Conservation (phyloP, 106 monocot species). For the Dioscorea dumetorum region DNA sequence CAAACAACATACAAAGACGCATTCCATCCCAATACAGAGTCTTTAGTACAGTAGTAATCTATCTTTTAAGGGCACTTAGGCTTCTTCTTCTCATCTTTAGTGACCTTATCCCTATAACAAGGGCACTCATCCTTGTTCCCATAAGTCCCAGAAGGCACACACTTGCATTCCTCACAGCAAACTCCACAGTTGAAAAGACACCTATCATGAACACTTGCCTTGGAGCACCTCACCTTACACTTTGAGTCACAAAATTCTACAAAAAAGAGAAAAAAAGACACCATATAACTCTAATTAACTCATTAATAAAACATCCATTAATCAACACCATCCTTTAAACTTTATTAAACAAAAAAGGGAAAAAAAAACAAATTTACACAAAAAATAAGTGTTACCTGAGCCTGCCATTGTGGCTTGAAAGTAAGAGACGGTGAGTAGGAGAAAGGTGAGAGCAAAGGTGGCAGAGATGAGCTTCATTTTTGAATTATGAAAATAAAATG, state of each 20-base stretch:
- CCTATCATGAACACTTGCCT: slow-evolving; percentile 17
- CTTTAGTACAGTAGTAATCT: too few species aligned
- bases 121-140: slow-evolving; percentile 49
- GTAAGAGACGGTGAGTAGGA: slow-evolving; percentile 8
- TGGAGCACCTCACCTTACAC: slow-evolving; percentile 28
- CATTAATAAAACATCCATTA: too few species aligned
- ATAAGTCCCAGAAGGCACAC: slow-evolving; percentile 39
- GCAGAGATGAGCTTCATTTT: slow-evolving; percentile 15
- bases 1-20: too few species aligned
- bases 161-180: slow-evolving; percentile 32
- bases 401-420: not conserved
- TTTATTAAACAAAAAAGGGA: too few species aligned
- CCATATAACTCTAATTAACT: too few species aligned
- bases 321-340: too few species aligned
- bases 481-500: too few species aligned
- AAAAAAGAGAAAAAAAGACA: not conserved
- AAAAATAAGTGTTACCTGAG: not conserved
- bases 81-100: slow-evolving; percentile 4
- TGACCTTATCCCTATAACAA: slow-evolving; percentile 40
- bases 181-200: slow-evolving; percentile 22
- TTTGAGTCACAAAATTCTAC: slow-evolving; percentile 21
- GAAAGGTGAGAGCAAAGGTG: slow-evolving; percentile 5
- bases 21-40: too few species aligned
- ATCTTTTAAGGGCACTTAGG: slow-evolving; percentile 33
- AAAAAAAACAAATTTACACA: too few species aligned